These are phyloP conservation scores for Zasmidium angulare DNA, from an alignment of 2,329 filamentous ascomycete genomes.

Conservation along the genomic window DNA sequence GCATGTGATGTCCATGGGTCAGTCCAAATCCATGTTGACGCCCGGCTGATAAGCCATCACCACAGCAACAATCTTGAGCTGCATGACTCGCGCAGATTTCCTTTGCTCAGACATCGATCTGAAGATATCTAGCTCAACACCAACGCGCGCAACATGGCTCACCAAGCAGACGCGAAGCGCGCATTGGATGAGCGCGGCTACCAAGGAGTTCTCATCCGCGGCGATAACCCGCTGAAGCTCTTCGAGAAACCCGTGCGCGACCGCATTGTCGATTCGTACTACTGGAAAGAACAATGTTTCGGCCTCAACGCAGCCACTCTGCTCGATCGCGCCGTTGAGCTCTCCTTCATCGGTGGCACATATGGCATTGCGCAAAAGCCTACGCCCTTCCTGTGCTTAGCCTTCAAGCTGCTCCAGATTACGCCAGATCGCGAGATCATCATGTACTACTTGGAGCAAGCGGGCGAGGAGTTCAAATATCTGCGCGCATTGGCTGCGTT, in stretches of 20 bases:
- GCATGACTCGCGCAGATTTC: constrained; percentile 1
- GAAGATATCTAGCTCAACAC: not conserved
- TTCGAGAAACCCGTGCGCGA: constrained; percentile 95
- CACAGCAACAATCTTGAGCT: constrained; percentile 1
- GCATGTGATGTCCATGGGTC: constrained; percentile 9
- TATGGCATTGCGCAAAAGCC: constrained; percentile 82
- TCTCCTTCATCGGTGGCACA: constrained; percentile 83
- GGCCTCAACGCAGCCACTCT: constrained; percentile 80
- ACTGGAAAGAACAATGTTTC: constrained; percentile 99
- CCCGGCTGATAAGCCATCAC: not conserved
- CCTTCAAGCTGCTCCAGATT: constrained; percentile 91
- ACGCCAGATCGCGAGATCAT: constrained; percentile 77
- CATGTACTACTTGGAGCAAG: constrained; percentile 73
- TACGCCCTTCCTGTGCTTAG: constrained; percentile 87
- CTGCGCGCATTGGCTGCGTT: constrained; percentile 86
- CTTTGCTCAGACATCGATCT: not conserved
- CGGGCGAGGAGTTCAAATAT: constrained; percentile 73
- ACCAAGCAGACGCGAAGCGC: constrained; percentile 73
- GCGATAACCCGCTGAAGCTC: constrained; percentile 90
- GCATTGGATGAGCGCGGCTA: constrained; percentile 91
- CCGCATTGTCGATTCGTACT: constrained; percentile 91
- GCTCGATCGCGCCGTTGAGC: constrained; percentile 83
- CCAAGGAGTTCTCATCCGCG: constrained; percentile 72
- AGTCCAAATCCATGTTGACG: not conserved
- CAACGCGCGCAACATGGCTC: constrained; percentile 42